Evolutionary conservation across 148 eudicot genomes (phyloP).

Genomic region (Mesembryanthemum crystallinum): DNA sequence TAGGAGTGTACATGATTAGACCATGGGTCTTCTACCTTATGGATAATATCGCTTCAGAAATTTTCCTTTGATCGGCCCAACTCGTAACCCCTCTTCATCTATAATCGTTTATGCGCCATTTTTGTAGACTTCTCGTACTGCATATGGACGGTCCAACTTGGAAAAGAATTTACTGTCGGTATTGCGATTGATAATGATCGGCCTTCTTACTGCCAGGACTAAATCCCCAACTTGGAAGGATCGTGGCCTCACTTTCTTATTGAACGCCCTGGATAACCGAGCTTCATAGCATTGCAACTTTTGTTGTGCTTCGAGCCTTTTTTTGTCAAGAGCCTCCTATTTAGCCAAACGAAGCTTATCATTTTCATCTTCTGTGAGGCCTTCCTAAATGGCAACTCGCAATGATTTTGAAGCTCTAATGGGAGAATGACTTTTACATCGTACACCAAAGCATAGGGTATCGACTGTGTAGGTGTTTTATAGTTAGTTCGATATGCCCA

Average conservation of each 20-base stretch:
- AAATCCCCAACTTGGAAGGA: not conserved
- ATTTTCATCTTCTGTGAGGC: not conserved
- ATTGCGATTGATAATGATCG: not conserved
- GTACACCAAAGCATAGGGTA: not conserved
- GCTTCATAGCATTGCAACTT: not conserved
- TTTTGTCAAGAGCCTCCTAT: not conserved
- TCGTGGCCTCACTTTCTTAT: not conserved
- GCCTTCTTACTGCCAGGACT: not conserved
- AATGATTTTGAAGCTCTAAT: not conserved
- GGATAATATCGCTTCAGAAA: not conserved
- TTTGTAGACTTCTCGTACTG: not conserved
- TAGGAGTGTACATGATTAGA: not conserved
- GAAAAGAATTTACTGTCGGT: not conserved
- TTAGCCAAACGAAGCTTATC: not conserved
- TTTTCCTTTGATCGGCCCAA: not conserved
- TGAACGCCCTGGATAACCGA: not conserved
- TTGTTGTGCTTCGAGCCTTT: not conserved
- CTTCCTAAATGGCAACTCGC: not conserved
- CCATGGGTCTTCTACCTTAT: not conserved
- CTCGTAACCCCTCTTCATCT: not conserved
- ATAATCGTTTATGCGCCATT: not conserved
- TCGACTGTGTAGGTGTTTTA: not conserved
- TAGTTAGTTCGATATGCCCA: conserved; percentile 3
- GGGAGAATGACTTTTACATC: not conserved
- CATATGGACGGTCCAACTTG: not conserved